Evolutionary conservation across 2,329 filamentous ascomycete genomes (phyloP).

Genomic region (Pseudogymnoascus sp.): DNA sequence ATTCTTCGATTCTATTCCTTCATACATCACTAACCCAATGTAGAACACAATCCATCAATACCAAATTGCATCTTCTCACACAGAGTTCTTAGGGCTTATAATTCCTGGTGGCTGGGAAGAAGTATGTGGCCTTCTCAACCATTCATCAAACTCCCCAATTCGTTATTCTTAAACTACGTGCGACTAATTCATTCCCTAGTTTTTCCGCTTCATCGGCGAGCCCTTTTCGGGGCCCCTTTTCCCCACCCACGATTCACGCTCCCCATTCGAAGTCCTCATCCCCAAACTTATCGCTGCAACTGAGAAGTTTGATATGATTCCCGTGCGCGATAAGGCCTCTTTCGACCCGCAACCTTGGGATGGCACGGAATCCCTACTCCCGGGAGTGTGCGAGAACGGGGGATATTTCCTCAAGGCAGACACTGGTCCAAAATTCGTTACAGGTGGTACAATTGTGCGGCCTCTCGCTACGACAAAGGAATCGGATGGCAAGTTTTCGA

Average conservation of each 20-base stretch:
- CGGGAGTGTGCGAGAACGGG: conserved; percentile 29
- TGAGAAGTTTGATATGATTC: conserved; percentile 49
- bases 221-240: conserved; percentile 42
- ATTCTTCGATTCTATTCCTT: neutral
- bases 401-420: conserved; percentile 47
- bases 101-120: conserved; percentile 53
- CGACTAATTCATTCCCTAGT: conserved; percentile 22
- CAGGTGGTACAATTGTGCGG: conserved; percentile 39
- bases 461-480: conserved; percentile 44
- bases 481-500: conserved; percentile 42
- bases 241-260: conserved; percentile 45
- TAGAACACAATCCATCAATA: conserved; percentile 49
- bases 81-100: conserved; percentile 47
- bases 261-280: conserved; percentile 43
- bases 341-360: conserved; percentile 39
- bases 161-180: neutral
- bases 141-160: neutral
- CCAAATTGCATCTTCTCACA: conserved; percentile 45
- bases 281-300: conserved; percentile 50
- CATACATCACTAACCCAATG: neutral
- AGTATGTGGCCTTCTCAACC: neutral
- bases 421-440: conserved; percentile 39
- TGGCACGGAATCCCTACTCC: conserved; percentile 34
- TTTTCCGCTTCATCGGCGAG: conserved; percentile 52
- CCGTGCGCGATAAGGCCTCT: conserved; percentile 40